A percentile compares a stretch with the other conserved stretches of the same genome.
Conservation (phyloP, 345 rosid genomes). For the Anastatica hierochuntica region DNA sequence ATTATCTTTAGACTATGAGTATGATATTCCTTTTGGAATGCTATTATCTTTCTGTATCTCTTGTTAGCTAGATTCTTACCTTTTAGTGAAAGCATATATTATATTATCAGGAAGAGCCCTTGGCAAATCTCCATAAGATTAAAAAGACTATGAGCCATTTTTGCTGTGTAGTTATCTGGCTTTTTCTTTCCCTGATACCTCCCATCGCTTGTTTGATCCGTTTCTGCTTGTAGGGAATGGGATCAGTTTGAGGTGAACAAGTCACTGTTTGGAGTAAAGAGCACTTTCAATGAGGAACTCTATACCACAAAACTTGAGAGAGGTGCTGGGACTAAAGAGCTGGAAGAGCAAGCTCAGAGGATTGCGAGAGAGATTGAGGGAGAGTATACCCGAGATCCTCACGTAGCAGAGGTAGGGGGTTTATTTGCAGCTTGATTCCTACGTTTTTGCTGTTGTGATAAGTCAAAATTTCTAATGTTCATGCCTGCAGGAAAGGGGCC, state of each 20-base stretch:
- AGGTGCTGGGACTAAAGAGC: slow-evolving; percentile 47
- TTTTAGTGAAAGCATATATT: not conserved
- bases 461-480: not conserved
- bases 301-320: slow-evolving; percentile 79
- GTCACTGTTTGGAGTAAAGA: slow-evolving; percentile 72
- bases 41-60: slow-evolving; percentile 8
- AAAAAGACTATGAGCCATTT: no score
- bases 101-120: not conserved
- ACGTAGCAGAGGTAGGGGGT: slow-evolving; percentile 70
- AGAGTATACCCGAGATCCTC: slow-evolving; percentile 76
- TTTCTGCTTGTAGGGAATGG: slow-evolving; percentile 49
- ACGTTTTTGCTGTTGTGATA: not conserved
- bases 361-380: slow-evolving; percentile 93
- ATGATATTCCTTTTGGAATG: slow-evolving; percentile 6
- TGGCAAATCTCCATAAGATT: not conserved
- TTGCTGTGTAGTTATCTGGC: no score
- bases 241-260: slow-evolving; percentile 78
- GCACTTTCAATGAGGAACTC: slow-evolving; percentile 81
- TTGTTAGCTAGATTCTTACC: not conserved
- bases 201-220: slow-evolving; percentile 5
- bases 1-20: not conserved
- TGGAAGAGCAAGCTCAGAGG: slow-evolving; percentile 70
- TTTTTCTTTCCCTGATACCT: slow-evolving; percentile 14
- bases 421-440: slow-evolving; percentile 2
- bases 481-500: slow-evolving; percentile 74